phyloP scores from a whole-genome alignment of 2,329 filamentous ascomycete genomes.

The Dothiorella sarmentorum region DNA sequence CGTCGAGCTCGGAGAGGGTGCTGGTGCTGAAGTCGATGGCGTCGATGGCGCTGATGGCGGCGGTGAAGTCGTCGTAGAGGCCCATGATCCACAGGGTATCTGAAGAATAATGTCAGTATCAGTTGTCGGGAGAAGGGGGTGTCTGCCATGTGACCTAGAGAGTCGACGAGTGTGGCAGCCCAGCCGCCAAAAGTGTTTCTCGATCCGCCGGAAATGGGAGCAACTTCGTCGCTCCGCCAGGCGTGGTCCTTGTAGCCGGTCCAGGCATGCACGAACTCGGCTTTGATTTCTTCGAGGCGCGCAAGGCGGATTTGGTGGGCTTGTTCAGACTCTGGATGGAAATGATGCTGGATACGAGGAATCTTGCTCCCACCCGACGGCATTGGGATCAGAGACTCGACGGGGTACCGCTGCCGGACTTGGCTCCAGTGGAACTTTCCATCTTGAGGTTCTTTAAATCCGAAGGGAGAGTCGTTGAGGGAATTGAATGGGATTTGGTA shows the following conservation, averaged over 20 bases:
- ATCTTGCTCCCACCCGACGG: conserved; percentile 29
- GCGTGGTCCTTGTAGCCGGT: conserved; percentile 59
- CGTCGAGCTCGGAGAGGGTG: conserved; percentile 66
- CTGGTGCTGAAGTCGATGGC: conserved; percentile 81
- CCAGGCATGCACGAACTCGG: conserved; percentile 45
- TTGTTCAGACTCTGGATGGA: conserved; percentile 23
- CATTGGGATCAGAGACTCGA: conserved; percentile 27
- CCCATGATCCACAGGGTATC: conserved; percentile 89
- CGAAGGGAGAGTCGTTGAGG: no score
- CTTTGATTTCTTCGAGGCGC: conserved; percentile 29
- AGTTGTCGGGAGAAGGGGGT: neutral
- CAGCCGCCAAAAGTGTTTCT: conserved; percentile 63
- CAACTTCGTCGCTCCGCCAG: conserved; percentile 63
- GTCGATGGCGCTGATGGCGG: conserved; percentile 66
- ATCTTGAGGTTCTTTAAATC: neutral
- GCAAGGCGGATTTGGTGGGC: conserved; percentile 27
- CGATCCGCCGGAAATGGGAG: conserved; percentile 51
- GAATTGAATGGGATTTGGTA: no score
- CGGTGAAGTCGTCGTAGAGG: conserved; percentile 72
- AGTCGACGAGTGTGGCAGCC: conserved; percentile 65
- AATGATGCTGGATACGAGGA: conserved; percentile 34
- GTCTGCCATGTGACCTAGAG: conserved; percentile 20
- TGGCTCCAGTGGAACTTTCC: conserved; percentile 30
- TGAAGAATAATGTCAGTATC: conserved; percentile 34
- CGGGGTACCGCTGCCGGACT: conserved; percentile 29